phyloP scores from a whole-genome alignment of 768 basidiomycete genomes.

The Albatrellus ellisii region DNA sequence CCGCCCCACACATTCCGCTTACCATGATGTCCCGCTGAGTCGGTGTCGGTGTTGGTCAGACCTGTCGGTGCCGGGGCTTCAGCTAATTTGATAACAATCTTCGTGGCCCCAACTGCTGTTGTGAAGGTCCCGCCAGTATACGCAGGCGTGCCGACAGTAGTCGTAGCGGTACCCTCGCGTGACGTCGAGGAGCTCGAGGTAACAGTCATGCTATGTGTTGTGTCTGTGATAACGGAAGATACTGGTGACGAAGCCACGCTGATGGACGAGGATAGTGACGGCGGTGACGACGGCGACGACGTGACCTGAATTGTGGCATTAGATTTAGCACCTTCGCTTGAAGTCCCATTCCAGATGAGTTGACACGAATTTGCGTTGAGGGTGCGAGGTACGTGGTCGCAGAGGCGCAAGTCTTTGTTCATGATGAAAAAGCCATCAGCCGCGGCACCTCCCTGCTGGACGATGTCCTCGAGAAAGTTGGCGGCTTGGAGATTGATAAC shows the following conservation, averaged over 20 bases:
- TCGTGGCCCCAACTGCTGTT: neutral
- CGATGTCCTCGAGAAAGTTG: slow-evolving; percentile 35
- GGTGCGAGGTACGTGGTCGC: slow-evolving; percentile 34
- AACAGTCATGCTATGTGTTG: too few relatives aligned
- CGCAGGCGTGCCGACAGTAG: neutral
- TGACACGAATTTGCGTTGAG: slow-evolving; percentile 27
- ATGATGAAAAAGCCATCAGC: slow-evolving; percentile 41
- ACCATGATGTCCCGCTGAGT: neutral
- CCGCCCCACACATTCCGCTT: neutral
- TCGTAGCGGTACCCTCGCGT: too few relatives aligned
- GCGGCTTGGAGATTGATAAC: slow-evolving; percentile 49
- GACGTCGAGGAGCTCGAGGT: too few relatives aligned
- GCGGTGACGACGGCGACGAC: too few relatives aligned
- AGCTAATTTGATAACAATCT: neutral
- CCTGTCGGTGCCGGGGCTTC: neutral
- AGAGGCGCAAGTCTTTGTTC: slow-evolving; percentile 39
- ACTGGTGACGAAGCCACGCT: too few relatives aligned
- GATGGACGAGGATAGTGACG: too few relatives aligned
- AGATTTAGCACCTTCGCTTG: too few relatives aligned
- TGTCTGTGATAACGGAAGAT: too few relatives aligned
- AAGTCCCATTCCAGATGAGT: slow-evolving; percentile 40
- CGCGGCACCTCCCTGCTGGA: slow-evolving; percentile 33
- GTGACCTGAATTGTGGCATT: too few relatives aligned
- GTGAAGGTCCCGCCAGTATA: too few relatives aligned
- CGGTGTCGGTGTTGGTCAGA: neutral